Conservation (phyloP, 768 basidiomycete species). For the Mycena rebaudengoi region DNA sequence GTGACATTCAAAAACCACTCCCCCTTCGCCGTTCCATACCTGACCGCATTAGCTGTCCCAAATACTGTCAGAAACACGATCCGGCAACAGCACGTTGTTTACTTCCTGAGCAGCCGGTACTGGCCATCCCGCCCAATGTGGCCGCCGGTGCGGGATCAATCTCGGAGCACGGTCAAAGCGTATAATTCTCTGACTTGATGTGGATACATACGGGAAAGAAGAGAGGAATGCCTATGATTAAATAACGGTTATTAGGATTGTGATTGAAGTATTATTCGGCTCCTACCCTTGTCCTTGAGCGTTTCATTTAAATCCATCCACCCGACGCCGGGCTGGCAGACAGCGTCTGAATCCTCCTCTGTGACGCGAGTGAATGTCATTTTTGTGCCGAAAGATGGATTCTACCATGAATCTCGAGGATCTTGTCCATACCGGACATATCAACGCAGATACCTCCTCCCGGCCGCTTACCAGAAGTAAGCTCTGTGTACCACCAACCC, state of each 20-base stretch:
- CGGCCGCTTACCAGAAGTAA: conserved; percentile 39
- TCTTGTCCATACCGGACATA: conserved; percentile 79
- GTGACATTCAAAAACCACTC: conserved; percentile 96
- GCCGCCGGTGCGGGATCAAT: conserved; percentile 82
- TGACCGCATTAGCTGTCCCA: conserved; percentile 72
- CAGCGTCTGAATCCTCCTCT: conserved; percentile 77
- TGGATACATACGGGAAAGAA: conserved; percentile 84
- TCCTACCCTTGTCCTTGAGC: conserved; percentile 64
- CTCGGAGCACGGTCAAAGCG: conserved; percentile 51
- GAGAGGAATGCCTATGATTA: conserved; percentile 65
- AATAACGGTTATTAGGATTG: background rate
- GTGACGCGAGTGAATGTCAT: background rate
- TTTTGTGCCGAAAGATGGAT: background rate
- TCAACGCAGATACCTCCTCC: conserved; percentile 83
- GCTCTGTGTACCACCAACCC: background rate
- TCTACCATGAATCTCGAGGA: conserved; percentile 77
- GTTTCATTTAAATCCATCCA: conserved; percentile 81
- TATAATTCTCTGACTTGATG: no score
- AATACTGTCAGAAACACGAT: background rate
- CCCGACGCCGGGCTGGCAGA: conserved; percentile 76
- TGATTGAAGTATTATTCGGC: background rate
- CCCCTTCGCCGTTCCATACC: conserved; percentile 88
- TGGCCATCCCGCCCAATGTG: conserved; percentile 87
- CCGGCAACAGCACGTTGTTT: conserved; percentile 35
- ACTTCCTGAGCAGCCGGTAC: conserved; percentile 90